A percentile compares a stretch with the other conserved stretches of the same genome.
Evolutionary conservation across 768 basidiomycete genomes (phyloP).

Genomic region (Rhodotorula taiwanensis): DNA sequence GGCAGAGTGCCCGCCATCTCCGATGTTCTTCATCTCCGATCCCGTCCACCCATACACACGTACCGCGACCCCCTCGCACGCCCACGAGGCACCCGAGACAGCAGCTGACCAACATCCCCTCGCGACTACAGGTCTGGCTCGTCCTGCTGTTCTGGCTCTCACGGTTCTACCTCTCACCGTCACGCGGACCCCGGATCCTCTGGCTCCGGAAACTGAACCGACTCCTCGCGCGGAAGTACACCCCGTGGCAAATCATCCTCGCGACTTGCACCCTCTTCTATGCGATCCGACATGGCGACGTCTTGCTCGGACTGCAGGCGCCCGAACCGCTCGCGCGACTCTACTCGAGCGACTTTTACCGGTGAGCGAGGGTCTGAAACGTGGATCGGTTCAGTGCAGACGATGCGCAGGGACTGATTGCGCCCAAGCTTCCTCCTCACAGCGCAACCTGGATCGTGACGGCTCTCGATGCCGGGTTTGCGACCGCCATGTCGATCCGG

Average conservation of each 20-base stretch:
- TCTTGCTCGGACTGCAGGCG: constrained; percentile 51
- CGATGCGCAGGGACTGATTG: neutral
- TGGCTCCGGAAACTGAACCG: constrained; percentile 33
- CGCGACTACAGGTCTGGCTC: constrained; percentile 62
- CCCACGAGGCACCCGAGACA: too few species aligned
- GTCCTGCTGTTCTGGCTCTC: constrained; percentile 89
- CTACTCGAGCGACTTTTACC: constrained; percentile 38
- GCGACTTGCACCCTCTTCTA: constrained; percentile 79
- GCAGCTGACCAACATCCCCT: too few species aligned
- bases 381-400: neutral
- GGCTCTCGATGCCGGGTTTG: constrained; percentile 94
- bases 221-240: constrained; percentile 54
- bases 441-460: constrained; percentile 92
- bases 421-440: constrained; percentile 24
- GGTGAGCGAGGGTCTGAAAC: constrained; percentile 1
- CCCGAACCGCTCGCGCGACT: constrained; percentile 87
- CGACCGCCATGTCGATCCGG: constrained; percentile 85
- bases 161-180: constrained; percentile 62
- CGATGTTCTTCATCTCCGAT: too few species aligned
- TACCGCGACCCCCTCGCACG: too few species aligned
- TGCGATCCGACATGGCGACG: constrained; percentile 42
- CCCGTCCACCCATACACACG: too few species aligned
- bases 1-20: neutral
- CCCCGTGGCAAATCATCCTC: constrained; percentile 92
- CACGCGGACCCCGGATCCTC: constrained; percentile 60